Base-by-base conservation (phyloP, 305 asterid genomes). In the Coffea humblotiana region DNA sequence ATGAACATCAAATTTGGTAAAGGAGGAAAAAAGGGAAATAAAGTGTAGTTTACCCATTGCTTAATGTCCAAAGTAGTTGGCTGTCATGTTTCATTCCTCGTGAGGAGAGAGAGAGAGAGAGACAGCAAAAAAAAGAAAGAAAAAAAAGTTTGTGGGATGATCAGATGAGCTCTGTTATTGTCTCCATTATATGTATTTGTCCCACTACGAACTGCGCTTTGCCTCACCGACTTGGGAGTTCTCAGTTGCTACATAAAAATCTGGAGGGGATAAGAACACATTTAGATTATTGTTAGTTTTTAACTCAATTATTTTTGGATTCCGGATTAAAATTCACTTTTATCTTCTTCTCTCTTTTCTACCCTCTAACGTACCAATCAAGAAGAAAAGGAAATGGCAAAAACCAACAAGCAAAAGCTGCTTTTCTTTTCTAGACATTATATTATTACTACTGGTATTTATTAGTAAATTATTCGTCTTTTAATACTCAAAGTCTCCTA, bases 81-180 rank as follows among this genome's bases (percentile, higher is more conserved):
- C 71, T 78, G 82, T 89, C 90, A 85, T 72, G 85, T 84, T 83
- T 82, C 90, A 81, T 82, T 80, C 92, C 82, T 81, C 90, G 95
- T 89, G 97, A 88, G 54, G 68, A 80, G 87, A 79, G 85, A 52
- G 49, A 35, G 68, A 64, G 32, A 32, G 32, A 32, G 32, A 32
- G 32, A 32, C 32, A 32, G 32, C 32, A 1, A 32, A 32, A 32
- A 32, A 32, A 29, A 29, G 1, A 29, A 29, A 29, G 1, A 29
- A 18, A 35, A 80, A 74, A 74, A 49, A 52, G 58, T 3, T 2
- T 9, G 27, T n/a, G 37, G 14, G 72, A 63, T 75, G 71, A 48
- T 75, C 70, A 35, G 35, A 32, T 67, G 77, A 72, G 77, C 71
- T 79, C 60, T 27, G 16, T 79, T 61, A 2, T 32, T 32, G 72